These are phyloP conservation scores for Mycena polygramma DNA, from an alignment of 768 basidiomycete genomes.

Conservation along the genomic window DNA sequence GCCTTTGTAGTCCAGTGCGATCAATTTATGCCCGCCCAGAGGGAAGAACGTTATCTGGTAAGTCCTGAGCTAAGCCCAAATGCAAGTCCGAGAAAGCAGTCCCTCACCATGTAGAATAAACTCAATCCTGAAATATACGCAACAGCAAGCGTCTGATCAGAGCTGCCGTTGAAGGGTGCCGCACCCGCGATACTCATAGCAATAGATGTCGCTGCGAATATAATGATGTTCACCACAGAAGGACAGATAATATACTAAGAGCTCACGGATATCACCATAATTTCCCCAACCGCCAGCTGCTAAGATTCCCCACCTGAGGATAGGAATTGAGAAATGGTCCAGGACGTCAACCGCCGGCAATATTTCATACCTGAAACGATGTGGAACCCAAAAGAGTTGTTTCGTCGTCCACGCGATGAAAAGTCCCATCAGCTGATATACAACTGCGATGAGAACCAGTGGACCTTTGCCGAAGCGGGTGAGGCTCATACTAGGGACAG, in stretches of 20 bases:
- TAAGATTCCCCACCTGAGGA: slow-evolving; percentile 61
- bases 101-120: slow-evolving; percentile 68
- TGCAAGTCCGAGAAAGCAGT: background rate
- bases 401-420: slow-evolving; percentile 67
- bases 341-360: no score
- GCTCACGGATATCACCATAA: slow-evolving; percentile 78
- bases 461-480: slow-evolving; percentile 59
- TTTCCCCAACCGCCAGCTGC: slow-evolving; percentile 80
- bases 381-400: slow-evolving; percentile 82
- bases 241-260: background rate
- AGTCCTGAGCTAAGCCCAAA: background rate
- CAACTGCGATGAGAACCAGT: slow-evolving; percentile 68
- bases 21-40: slow-evolving; percentile 64
- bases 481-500: background rate
- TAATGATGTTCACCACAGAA: background rate
- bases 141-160: slow-evolving; percentile 72
- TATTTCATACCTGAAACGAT: slow-evolving; percentile 69
- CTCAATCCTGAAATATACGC: slow-evolving; percentile 76
- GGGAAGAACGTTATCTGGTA: slow-evolving; percentile 75
- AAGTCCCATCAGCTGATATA: slow-evolving; percentile 72
- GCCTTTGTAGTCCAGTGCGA: slow-evolving; percentile 74
- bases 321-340: background rate
- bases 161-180: slow-evolving; percentile 70
- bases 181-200: slow-evolving; percentile 71
- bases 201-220: slow-evolving; percentile 69